These are phyloP conservation scores for Phytophthora litchii DNA, from an alignment of 352 stramenopile species.

Conservation along the genomic window DNA sequence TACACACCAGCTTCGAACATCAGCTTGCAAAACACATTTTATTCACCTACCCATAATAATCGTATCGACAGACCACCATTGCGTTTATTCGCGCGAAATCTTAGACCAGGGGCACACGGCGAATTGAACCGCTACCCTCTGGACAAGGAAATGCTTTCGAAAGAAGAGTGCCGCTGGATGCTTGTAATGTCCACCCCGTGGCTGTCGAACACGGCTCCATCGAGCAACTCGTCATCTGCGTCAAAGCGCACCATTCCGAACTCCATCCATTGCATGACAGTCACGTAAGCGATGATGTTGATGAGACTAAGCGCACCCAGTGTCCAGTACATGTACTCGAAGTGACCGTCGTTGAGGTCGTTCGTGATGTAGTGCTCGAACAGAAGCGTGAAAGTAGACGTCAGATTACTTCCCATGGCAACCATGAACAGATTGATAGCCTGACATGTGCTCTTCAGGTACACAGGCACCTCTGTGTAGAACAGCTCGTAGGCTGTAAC, in stretches of 20 bases:
- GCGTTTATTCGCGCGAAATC: conserved; percentile 14
- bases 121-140: conserved; percentile 30
- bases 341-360: conserved; percentile 79
- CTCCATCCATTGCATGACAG: conserved; percentile 88
- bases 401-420: conserved; percentile 88
- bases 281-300: conserved; percentile 77
- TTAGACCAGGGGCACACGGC: neutral
- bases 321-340: conserved; percentile 92
- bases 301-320: conserved; percentile 72
- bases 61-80: conserved; percentile 37
- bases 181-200: conserved; percentile 72
- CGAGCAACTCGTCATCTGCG: conserved; percentile 67
- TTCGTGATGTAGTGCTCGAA: conserved; percentile 81
- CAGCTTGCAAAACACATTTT: conserved; percentile 25
- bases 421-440: conserved; percentile 91
- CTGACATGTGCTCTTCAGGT: conserved; percentile 89
- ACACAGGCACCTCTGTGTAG: conserved; percentile 87
- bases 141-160: conserved; percentile 79
- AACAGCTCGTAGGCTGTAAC: conserved; percentile 89
- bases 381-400: conserved; percentile 86
- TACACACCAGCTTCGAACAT: conserved; percentile 3
- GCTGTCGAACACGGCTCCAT: conserved; percentile 62
- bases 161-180: conserved; percentile 73
- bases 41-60: conserved; percentile 50
- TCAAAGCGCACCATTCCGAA: conserved; percentile 86